Evolutionary conservation across 2,329 filamentous ascomycete genomes (phyloP), one percentile per base, ranked within the genome.

Genomic region (Allantophomopsis cytisporea): DNA sequence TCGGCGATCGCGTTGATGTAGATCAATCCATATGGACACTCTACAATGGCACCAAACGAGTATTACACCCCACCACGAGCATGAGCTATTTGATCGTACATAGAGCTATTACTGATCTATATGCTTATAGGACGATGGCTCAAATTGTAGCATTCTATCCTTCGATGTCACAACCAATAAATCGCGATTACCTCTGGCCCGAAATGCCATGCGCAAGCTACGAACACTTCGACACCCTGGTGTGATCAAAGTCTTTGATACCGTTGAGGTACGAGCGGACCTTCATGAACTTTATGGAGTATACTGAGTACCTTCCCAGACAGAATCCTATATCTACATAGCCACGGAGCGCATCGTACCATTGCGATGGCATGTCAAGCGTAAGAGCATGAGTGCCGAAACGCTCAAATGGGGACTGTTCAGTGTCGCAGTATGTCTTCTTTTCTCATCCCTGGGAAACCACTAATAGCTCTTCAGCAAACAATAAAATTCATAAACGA

Each of bases 401-500:
- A 96, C 89, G 1, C 76, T 91, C 36, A 98, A 95, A 75, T 98
- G 91, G 91, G 91, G 91, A 0, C 62, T 98, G 32, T 83, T 86
- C 59, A 84, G 77, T 50, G 66, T 96, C 46, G 87, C 91, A 48
- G 83, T 87, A 69, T 35, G 66, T 43, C 31, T 31, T 18, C 36
- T 7, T n/a, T 16, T 7, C 15, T 37, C 14, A 6, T 20, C 12
- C 15, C 2, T 6, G 18, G 17, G 3, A 12, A 7, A 34, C 3
- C 15, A 12, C 34, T 37, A 28, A n/a, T 16, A 14, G 13, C 3
- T 4, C 23, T 35, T 10, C 47, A 88, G 78, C 83, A 86, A 56
- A 96, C 91, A 0, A 62, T 96, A 48, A 94, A 91, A 53, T 98
- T 98, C 55, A 85, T 98, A 58, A 98, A 98, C 54, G 79, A 83